phyloP scores from a whole-genome alignment of 2,329 filamentous ascomycete species.

The Diaporthe vexans region DNA sequence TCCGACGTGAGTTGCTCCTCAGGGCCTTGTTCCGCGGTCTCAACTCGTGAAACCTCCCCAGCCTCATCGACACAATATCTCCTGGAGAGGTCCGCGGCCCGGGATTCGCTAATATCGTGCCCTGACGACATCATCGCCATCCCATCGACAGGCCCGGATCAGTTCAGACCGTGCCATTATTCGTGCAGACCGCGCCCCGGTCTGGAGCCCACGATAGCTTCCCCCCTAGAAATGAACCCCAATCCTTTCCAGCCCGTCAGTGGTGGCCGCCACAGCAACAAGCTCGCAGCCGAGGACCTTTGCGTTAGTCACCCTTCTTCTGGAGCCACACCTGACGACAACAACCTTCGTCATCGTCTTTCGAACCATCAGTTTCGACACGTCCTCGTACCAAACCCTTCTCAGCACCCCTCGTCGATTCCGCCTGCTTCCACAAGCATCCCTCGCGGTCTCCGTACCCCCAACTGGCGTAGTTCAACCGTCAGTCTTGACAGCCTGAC shows the following conservation, averaged over 20 bases:
- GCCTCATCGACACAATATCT: constrained; percentile 33
- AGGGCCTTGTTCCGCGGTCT: constrained; percentile 31
- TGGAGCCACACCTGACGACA: background rate
- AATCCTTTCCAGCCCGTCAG: constrained; percentile 10
- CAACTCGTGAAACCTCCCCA: constrained; percentile 41
- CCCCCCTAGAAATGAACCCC: constrained; percentile 16
- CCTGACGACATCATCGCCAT: background rate
- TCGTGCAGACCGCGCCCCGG: constrained; percentile 7
- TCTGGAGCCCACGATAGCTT: background rate
- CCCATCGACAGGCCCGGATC: background rate
- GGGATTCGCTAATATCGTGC: background rate
- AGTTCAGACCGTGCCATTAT: constrained; percentile 1
- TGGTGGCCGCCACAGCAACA: background rate
- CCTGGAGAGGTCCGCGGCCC: background rate
- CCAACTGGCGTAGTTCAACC: background rate
- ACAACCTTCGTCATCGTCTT: constrained; percentile 19
- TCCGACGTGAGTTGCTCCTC: constrained; percentile 35
- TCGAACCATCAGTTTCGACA: background rate
- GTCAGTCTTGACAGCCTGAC: background rate
- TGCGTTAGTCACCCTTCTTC: constrained; percentile 26
- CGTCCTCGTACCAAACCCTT: background rate
- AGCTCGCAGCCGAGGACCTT: background rate
- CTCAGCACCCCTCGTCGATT: background rate
- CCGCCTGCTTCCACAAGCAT: background rate
- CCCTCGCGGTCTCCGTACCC: background rate